phyloP scores from a whole-genome alignment of 371 early-diverging fungal species.

The Mortierella sp. region DNA sequence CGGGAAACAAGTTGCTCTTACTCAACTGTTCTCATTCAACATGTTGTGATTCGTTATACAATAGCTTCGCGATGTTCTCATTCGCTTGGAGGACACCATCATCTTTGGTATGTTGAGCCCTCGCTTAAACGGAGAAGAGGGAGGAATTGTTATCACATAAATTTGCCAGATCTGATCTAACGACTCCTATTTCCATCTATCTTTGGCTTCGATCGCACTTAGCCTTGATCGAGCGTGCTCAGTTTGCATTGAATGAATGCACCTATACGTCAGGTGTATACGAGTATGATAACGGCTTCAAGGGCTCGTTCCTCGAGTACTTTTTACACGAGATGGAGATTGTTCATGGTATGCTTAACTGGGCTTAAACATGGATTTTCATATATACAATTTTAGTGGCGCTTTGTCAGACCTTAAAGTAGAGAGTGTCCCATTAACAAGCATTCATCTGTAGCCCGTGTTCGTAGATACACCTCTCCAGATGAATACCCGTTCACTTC shows the following conservation, averaged over 20 bases:
- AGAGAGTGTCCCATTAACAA: too few species aligned
- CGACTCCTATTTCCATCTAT: too few species aligned
- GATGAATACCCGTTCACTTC: conserved; percentile 96
- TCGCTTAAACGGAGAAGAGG: too few species aligned
- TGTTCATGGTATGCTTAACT: conserved; percentile 85
- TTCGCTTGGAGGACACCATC: conserved; percentile 94
- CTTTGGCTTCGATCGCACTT: background rate
- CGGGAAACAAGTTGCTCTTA: background rate
- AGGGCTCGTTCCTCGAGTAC: conserved; percentile 88
- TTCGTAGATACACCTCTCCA: conserved; percentile 85
- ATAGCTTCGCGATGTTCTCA: conserved; percentile 78
- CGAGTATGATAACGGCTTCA: conserved; percentile 69
- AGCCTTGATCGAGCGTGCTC: conserved; percentile 94
- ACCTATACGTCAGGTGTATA: conserved; percentile 82
- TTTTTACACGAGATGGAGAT: conserved; percentile 92
- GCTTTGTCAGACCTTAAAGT: too few species aligned
- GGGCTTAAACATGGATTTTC: background rate
- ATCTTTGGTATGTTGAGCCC: conserved; percentile 91
- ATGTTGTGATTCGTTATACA: conserved; percentile 53
- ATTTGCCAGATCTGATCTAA: too few species aligned
- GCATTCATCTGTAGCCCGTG: conserved; percentile 72
- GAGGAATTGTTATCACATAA: too few species aligned
- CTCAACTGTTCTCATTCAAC: background rate
- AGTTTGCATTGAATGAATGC: conserved; percentile 84
- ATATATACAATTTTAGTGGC: too few species aligned